A percentile compares a stretch with the other conserved stretches of the same genome.
Conservation (phyloP, 2,329 filamentous ascomycete species). For the Neofusicoccum sp. region DNA sequence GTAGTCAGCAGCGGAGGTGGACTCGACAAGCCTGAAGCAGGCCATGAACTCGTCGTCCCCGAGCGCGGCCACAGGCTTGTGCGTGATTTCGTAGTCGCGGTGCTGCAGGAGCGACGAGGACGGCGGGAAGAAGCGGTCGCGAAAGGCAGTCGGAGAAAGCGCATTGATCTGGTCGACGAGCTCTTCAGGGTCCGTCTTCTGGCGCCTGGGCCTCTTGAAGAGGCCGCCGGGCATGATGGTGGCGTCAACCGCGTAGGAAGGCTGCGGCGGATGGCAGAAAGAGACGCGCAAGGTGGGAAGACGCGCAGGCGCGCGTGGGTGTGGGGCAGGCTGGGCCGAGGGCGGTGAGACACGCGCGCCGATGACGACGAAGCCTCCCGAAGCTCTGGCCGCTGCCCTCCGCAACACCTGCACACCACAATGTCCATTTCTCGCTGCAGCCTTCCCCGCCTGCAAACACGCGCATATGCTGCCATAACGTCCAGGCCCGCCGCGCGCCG, state of each 20-base stretch:
- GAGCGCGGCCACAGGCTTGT: constrained; percentile 35
- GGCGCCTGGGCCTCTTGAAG: neutral
- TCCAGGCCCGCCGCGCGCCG: constrained; percentile 28
- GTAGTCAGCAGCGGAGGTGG: constrained; percentile 68
- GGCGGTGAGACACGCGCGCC: constrained; percentile 4
- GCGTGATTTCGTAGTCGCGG: constrained; percentile 31
- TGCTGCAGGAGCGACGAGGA: neutral
- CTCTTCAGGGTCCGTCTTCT: neutral
- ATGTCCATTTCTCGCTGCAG: neutral
- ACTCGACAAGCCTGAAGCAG: constrained; percentile 60
- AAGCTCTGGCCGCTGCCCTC: neutral
- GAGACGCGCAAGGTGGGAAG: neutral
- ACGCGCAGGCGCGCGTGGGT: constrained; percentile 1
- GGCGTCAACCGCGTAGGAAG: neutral
- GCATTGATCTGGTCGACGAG: constrained; percentile 18
- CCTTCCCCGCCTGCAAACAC: neutral
- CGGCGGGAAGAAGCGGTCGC: constrained; percentile 18
- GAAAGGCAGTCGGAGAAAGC: constrained; percentile 15
- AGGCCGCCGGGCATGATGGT: constrained; percentile 5
- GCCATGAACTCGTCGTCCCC: constrained; percentile 45
- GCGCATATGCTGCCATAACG: constrained; percentile 3
- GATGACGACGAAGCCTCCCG: constrained; percentile 4
- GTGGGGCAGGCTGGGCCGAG: neutral
- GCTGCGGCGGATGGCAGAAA: neutral
- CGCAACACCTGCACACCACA: neutral